These are phyloP conservation scores for Boletus tomentosulus DNA, from an alignment of 768 basidiomycete species.

Conservation along the genomic window DNA sequence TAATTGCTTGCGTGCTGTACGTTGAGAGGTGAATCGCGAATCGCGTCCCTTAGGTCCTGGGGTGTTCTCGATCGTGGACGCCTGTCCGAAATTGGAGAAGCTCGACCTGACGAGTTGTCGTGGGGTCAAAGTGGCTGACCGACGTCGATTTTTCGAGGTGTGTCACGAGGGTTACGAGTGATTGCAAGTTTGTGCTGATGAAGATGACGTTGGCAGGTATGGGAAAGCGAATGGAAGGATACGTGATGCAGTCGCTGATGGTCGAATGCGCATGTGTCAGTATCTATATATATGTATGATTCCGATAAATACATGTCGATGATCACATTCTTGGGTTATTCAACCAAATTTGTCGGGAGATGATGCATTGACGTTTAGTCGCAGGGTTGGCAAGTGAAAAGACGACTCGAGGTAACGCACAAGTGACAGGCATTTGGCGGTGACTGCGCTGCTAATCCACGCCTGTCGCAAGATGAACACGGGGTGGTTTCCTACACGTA, in stretches of 20 bases:
- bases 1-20: not conserved
- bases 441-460: too few species aligned
- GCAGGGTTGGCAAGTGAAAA: not conserved
- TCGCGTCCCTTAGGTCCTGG: conserved; percentile 41
- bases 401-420: too few species aligned
- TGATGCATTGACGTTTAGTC: too few species aligned
- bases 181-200: not conserved
- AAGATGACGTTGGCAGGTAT: conserved; percentile 15
- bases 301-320: not conserved
- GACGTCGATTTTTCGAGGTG: conserved; percentile 65
- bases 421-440: too few species aligned
- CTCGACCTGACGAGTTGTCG: conserved; percentile 67
- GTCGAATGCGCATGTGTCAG: not conserved
- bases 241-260: not conserved
- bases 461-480: too few species aligned
- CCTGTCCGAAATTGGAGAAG: conserved; percentile 47
- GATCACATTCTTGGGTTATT: not conserved
- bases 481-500: too few species aligned
- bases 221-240: conserved; percentile 19
- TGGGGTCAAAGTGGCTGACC: conserved; percentile 52
- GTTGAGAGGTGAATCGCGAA: not conserved
- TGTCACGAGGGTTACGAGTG: conserved; percentile 16
- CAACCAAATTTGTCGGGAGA: not conserved
- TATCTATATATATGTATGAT: not conserved
- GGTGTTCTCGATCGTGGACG: conserved; percentile 54